Evolutionary conservation across 192 early-diverging fungal genomes (phyloP).

Genomic region (Linnemannia elongata): DNA sequence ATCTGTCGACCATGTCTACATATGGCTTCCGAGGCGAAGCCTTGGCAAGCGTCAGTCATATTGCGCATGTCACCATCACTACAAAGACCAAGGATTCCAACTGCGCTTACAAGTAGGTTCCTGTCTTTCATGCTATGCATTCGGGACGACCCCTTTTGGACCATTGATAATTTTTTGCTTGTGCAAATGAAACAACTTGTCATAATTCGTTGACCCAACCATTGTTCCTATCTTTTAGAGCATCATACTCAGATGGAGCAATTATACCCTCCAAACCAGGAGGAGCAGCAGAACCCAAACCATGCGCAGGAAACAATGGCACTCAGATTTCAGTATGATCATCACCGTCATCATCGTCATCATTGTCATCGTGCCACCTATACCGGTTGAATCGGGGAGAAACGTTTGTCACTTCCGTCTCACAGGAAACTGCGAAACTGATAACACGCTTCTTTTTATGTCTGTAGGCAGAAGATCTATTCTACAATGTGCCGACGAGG

Average conservation of each 20-base stretch:
- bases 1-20: conserved; percentile 86
- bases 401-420: neutral
- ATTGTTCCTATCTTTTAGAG: conserved; percentile 57
- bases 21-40: conserved; percentile 99
- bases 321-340: conserved; percentile 86
- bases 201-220: neutral
- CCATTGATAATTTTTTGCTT: neutral
- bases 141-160: neutral
- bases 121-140: neutral
- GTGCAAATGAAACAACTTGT: neutral
- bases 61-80: conserved; percentile 92
- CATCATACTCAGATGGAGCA: conserved; percentile 89
- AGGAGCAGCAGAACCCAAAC: conserved; percentile 82
- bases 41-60: conserved; percentile 95
- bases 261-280: conserved; percentile 84
- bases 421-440: neutral
- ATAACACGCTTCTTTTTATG: neutral
- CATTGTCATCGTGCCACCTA: too few relatives aligned
- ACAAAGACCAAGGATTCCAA: conserved; percentile 82
- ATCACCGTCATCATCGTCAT: too few relatives aligned
- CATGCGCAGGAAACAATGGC: conserved; percentile 96
- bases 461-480: conserved; percentile 89
- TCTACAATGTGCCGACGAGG: conserved; percentile 93
- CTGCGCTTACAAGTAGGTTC: conserved; percentile 76
- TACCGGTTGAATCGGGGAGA: neutral